phyloP scores from a whole-genome alignment of 2,329 filamentous ascomycete genomes.

The Berkeleyomyces rouxiae region DNA sequence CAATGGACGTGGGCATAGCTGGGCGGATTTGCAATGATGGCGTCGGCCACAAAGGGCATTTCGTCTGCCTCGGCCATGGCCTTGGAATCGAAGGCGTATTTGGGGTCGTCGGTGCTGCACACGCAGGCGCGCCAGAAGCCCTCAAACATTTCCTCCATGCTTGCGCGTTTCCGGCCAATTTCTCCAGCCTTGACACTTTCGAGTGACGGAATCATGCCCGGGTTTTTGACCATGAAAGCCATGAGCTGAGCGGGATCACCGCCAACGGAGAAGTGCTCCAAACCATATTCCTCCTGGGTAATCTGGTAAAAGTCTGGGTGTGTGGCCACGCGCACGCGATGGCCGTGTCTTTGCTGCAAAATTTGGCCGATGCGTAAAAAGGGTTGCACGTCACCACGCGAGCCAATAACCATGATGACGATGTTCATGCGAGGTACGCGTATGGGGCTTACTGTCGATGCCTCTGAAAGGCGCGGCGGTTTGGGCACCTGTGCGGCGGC shows the following conservation, averaged over 20 bases:
- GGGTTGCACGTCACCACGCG: slow-evolving; percentile 63
- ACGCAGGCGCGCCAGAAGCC: slow-evolving; percentile 70
- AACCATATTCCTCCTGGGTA: slow-evolving; percentile 47
- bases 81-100: slow-evolving; percentile 40
- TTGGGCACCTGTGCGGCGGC: slow-evolving; percentile 9
- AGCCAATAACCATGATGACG: slow-evolving; percentile 71
- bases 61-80: slow-evolving; percentile 37
- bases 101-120: slow-evolving; percentile 53
- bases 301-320: slow-evolving; percentile 65
- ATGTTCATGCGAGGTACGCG: slow-evolving; percentile 42
- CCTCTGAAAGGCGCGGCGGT: slow-evolving; percentile 5
- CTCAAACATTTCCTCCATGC: slow-evolving; percentile 69
- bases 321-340: slow-evolving; percentile 62
- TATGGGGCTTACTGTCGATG: not conserved
- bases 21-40: slow-evolving; percentile 74
- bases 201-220: slow-evolving; percentile 57
- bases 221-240: slow-evolving; percentile 82
- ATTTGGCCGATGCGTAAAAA: slow-evolving; percentile 62
- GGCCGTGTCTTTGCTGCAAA: slow-evolving; percentile 52
- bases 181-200: slow-evolving; percentile 59
- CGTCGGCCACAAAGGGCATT: slow-evolving; percentile 49
- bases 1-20: slow-evolving; percentile 66
- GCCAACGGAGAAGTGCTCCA: slow-evolving; percentile 69
- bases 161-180: slow-evolving; percentile 46
- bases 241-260: slow-evolving; percentile 68